phyloP scores from a whole-genome alignment of 805 yeast species.

The Pichia californica region DNA sequence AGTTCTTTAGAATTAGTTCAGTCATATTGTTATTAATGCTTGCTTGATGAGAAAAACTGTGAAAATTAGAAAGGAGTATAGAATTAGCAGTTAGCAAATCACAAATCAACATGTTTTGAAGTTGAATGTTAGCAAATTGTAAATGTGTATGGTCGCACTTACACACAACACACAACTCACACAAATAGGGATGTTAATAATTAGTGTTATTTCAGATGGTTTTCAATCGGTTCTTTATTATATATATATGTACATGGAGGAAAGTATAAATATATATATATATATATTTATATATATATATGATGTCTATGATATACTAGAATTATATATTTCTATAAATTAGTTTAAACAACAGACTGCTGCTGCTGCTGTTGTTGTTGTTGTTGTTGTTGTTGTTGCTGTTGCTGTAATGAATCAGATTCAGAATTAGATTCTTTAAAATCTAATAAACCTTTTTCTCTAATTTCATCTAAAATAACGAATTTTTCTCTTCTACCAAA shows the following conservation, averaged over 20 bases:
- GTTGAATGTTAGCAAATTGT: too few species aligned
- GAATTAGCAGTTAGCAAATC: too few species aligned
- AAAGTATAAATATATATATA: neutral
- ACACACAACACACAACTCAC: neutral
- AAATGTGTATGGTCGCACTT: neutral
- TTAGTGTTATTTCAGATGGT: neutral
- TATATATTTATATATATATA: too few species aligned
- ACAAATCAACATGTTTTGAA: too few species aligned
- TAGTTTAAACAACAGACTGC: too few species aligned
- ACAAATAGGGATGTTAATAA: neutral
- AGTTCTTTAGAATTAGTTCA: neutral
- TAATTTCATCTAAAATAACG: constrained; percentile 56
- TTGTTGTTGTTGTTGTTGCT: neutral
- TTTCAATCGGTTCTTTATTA: neutral
- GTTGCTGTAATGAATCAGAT: neutral
- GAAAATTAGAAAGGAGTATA: too few species aligned
- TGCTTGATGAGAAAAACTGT: neutral
- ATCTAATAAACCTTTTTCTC: constrained; percentile 28
- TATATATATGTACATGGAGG: too few species aligned
- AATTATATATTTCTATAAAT: too few species aligned
- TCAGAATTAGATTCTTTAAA: constrained; percentile 6
- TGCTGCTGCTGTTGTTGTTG: too few species aligned
- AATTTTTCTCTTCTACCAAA: constrained; percentile 62
- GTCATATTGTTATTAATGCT: neutral
- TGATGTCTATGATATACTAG: too few species aligned